Conservation (phyloP, 805 yeast genomes). For the Metschnikowia anglica region DNA sequence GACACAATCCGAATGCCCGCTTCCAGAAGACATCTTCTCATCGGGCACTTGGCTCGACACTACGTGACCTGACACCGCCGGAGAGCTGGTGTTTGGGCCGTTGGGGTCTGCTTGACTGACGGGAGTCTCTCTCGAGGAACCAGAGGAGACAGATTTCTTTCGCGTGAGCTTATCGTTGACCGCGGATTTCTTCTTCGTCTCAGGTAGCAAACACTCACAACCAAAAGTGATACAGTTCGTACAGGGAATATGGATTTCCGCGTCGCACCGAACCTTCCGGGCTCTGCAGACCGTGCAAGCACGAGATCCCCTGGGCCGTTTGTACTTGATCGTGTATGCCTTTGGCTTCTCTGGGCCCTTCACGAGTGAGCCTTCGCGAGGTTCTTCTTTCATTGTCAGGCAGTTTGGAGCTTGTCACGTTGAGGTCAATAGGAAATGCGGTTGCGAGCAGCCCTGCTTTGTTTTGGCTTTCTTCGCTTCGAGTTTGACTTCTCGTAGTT, state of each 20-base stretch:
- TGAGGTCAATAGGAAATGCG: too few species aligned
- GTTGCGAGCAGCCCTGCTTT: too few species aligned
- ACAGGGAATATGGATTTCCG: constrained; percentile 50
- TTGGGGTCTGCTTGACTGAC: background rate
- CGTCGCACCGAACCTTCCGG: constrained; percentile 79
- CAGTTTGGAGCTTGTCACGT: background rate
- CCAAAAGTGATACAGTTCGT: constrained; percentile 73
- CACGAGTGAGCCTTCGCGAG: background rate
- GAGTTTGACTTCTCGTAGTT: too few species aligned
- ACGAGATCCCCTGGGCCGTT: constrained; percentile 61
- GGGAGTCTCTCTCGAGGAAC: background rate
- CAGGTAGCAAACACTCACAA: constrained; percentile 69
- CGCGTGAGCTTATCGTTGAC: constrained; percentile 16
- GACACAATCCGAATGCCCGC: background rate
- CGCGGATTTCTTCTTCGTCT: constrained; percentile 46
- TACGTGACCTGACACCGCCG: too few species aligned
- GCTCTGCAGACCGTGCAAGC: constrained; percentile 80
- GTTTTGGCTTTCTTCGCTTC: too few species aligned
- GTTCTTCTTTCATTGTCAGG: constrained; percentile 1
- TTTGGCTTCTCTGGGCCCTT: constrained; percentile 4
- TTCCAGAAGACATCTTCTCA: background rate
- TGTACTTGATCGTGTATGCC: constrained; percentile 47
- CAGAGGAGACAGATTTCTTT: constrained; percentile 1
- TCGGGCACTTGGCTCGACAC: too few species aligned
- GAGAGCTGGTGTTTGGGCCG: too few species aligned